These are phyloP conservation scores for Suillus fuscotomentosus DNA, from an alignment of 768 basidiomycete species.

Conservation along the genomic window DNA sequence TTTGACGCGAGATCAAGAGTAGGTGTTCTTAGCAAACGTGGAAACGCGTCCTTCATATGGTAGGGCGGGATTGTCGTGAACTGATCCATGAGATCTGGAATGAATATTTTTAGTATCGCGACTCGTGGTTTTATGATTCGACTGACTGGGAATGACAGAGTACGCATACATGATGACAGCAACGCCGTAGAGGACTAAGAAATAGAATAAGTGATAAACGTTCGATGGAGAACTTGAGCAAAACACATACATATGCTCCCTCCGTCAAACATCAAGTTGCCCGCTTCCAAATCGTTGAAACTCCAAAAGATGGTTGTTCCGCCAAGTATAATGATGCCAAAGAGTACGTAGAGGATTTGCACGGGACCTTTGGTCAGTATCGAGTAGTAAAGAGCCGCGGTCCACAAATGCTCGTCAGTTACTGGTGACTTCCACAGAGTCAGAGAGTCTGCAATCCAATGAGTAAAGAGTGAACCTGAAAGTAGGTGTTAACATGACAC, in stretches of 20 bases:
- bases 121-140: not conserved
- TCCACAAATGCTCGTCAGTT: conserved; percentile 84
- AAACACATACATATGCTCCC: conserved; percentile 77
- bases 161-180: conserved; percentile 72
- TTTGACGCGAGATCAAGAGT: conserved; percentile 81
- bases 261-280: conserved; percentile 90
- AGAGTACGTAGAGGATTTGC: conserved; percentile 55
- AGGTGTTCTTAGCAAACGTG: conserved; percentile 54
- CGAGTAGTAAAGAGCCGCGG: conserved; percentile 79
- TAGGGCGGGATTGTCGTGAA: conserved; percentile 60
- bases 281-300: conserved; percentile 71
- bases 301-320: conserved; percentile 74
- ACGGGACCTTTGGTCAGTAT: conserved; percentile 67
- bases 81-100: conserved; percentile 53
- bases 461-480: conserved; percentile 77
- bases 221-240: not conserved
- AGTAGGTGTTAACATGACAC: not conserved
- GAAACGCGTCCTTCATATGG: conserved; percentile 56
- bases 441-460: conserved; percentile 92
- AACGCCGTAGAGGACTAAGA: conserved; percentile 69
- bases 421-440: conserved; percentile 87
- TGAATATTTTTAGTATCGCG: conserved; percentile 11
- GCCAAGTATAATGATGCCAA: conserved; percentile 56
- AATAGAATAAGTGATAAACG: conserved; percentile 7
- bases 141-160: conserved; percentile 79